Evolutionary conservation across 1,284 basidiomycete genomes (phyloP).

Genomic region (Cutaneotrichosporon cyanovorans): DNA sequence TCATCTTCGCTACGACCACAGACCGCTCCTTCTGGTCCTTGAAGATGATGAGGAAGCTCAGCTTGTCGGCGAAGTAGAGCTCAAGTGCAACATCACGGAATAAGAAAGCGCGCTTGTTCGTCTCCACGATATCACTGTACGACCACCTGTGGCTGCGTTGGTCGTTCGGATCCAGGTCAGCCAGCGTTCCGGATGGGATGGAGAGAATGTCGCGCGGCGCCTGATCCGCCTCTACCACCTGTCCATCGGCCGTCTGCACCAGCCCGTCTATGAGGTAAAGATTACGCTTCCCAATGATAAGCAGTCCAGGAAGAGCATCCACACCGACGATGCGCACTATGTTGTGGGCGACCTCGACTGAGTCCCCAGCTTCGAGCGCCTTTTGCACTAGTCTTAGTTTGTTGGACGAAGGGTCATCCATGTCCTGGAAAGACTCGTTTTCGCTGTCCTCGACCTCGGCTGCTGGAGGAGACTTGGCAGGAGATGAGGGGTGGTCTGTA

Average conservation of each 20-base stretch:
- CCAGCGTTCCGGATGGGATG: slow-evolving; percentile 67
- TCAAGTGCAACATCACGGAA: slow-evolving; percentile 90
- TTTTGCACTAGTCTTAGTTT: slow-evolving; percentile 52
- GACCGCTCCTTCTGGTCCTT: slow-evolving; percentile 60
- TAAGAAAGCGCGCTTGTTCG: slow-evolving; percentile 72
- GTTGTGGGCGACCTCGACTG: slow-evolving; percentile 75
- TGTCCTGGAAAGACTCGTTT: slow-evolving; percentile 28
- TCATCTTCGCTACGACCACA: slow-evolving; percentile 57
- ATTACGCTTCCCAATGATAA: slow-evolving; percentile 76
- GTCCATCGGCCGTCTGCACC: slow-evolving; percentile 78
- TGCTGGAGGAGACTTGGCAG: background rate
- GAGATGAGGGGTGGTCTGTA: background rate
- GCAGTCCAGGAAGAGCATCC: slow-evolving; percentile 70
- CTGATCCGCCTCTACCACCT: slow-evolving; percentile 80
- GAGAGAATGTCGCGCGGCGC: slow-evolving; percentile 75
- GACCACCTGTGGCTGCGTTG: slow-evolving; percentile 72
- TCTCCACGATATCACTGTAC: slow-evolving; percentile 68
- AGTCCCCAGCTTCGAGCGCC: slow-evolving; percentile 71
- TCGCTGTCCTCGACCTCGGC: slow-evolving; percentile 6
- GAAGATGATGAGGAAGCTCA: slow-evolving; percentile 72
- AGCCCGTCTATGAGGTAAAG: slow-evolving; percentile 88
- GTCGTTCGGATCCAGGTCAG: slow-evolving; percentile 63
- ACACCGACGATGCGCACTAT: slow-evolving; percentile 78
- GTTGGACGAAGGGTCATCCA: slow-evolving; percentile 55
- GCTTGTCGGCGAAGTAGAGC: slow-evolving; percentile 80